Percentiles rank a stretch among this genome's conserved stretches.
Conservation (phyloP, 345 rosid species). For the Passiflora organensis region DNA sequence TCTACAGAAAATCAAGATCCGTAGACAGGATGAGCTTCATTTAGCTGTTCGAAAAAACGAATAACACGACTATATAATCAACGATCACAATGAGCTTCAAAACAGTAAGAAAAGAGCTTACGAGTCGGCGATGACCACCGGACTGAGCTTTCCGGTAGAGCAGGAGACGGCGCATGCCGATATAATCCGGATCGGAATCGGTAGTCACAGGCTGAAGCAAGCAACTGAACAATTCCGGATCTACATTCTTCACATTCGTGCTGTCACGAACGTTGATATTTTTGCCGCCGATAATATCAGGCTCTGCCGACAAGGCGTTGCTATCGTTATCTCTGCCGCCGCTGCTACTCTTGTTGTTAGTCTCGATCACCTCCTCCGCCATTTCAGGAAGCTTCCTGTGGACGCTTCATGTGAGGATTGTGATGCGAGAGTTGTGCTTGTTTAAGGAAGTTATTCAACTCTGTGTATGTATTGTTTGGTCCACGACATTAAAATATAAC, state of each 20-base stretch:
- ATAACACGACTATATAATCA: no score
- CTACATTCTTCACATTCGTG: conserved; percentile 27
- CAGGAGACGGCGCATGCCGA: conserved; percentile 82
- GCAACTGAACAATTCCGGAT: conserved; percentile 70
- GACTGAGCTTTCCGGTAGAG: conserved; percentile 72
- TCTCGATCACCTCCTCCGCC: conserved; percentile 27
- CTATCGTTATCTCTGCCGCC: not conserved
- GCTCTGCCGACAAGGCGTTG: not conserved
- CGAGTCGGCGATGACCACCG: conserved; percentile 58
- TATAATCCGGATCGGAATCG: conserved; percentile 58
- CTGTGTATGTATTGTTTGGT: no score
- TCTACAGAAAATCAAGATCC: no score
- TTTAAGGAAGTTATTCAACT: no score
- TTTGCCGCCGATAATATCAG: not conserved
- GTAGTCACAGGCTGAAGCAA: conserved; percentile 64
- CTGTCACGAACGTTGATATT: not conserved
- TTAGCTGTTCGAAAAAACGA: no score
- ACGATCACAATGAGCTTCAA: not conserved
- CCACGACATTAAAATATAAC: no score
- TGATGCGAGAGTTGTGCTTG: no score
- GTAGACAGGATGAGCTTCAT: no score
- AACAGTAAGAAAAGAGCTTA: conserved; percentile 22
- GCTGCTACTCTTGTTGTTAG: conserved; percentile 1
- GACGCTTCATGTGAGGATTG: conserved; percentile 23
- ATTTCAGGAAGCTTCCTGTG: conserved; percentile 19